Conservation (phyloP, 768 basidiomycete species). For the Kwoniella europaea region DNA sequence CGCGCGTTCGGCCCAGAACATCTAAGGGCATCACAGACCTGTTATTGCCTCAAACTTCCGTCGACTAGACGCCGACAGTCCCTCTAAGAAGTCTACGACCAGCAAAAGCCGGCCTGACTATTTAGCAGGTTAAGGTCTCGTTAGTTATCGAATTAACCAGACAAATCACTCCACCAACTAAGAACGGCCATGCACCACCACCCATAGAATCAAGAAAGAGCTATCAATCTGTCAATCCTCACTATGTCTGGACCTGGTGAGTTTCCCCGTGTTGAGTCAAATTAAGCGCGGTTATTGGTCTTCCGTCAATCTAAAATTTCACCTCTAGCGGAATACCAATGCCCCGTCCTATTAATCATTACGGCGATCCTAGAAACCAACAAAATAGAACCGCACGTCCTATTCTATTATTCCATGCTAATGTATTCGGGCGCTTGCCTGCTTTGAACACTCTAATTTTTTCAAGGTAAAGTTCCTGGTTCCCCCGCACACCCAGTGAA, state of each 20-base stretch:
- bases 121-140: conserved; percentile 93
- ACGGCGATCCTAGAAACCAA: conserved; percentile 81
- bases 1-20: conserved; percentile 85
- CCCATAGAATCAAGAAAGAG: conserved; percentile 84
- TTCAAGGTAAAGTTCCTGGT: conserved; percentile 81
- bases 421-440: conserved; percentile 77
- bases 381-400: conserved; percentile 80
- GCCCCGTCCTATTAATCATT: conserved; percentile 81
- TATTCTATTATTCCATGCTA: conserved; percentile 84
- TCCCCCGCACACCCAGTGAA: conserved; percentile 72
- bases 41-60: conserved; percentile 89
- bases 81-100: conserved; percentile 82
- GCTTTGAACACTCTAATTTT: conserved; percentile 84
- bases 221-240: conserved; percentile 80
- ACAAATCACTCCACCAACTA: conserved; percentile 91
- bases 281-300: conserved; percentile 81
- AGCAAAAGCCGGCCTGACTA: conserved; percentile 78
- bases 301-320: conserved; percentile 84
- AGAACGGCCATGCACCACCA: conserved; percentile 89
- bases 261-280: conserved; percentile 83
- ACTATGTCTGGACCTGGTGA: conserved; percentile 79
- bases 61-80: conserved; percentile 79
- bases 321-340: conserved; percentile 82
- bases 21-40: conserved; percentile 91
- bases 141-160: conserved; percentile 96